Evolutionary conservation across 2,329 filamentous ascomycete species (phyloP).

Genomic region (Pochonia chlamydosporia): DNA sequence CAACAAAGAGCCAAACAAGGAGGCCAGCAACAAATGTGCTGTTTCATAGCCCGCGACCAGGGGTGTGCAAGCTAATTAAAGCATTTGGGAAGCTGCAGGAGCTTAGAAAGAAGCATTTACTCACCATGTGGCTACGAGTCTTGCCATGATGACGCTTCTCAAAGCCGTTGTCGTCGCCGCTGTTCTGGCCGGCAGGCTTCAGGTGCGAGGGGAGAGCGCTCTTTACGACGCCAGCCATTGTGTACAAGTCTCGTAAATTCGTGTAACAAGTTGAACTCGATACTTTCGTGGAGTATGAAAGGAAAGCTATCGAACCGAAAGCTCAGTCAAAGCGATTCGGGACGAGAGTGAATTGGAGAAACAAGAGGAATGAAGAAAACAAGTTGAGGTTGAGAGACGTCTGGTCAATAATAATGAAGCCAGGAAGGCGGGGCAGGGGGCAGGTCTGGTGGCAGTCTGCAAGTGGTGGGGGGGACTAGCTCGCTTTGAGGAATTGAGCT

Average conservation of each 20-base stretch:
- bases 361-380: background rate
- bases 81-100: background rate
- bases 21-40: background rate
- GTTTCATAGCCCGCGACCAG: background rate
- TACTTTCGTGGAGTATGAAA: background rate
- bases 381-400: background rate
- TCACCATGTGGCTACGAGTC: slow-evolving; percentile 79
- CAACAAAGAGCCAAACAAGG: background rate
- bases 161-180: slow-evolving; percentile 42
- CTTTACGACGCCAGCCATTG: slow-evolving; percentile 67
- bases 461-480: too few species aligned
- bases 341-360: background rate
- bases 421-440: background rate
- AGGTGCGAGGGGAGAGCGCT: slow-evolving; percentile 80
- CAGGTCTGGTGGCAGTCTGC: background rate
- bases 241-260: slow-evolving; percentile 15
- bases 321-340: background rate
- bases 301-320: background rate
- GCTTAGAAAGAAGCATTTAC: slow-evolving; percentile 28
- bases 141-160: slow-evolving; percentile 72
- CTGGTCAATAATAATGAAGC: background rate
- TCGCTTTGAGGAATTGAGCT: too few species aligned
- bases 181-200: slow-evolving; percentile 51
- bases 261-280: background rate
- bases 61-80: background rate